Conservation (phyloP, 2,329 filamentous ascomycete species). For the Neoscytalidium dimidiatum region DNA sequence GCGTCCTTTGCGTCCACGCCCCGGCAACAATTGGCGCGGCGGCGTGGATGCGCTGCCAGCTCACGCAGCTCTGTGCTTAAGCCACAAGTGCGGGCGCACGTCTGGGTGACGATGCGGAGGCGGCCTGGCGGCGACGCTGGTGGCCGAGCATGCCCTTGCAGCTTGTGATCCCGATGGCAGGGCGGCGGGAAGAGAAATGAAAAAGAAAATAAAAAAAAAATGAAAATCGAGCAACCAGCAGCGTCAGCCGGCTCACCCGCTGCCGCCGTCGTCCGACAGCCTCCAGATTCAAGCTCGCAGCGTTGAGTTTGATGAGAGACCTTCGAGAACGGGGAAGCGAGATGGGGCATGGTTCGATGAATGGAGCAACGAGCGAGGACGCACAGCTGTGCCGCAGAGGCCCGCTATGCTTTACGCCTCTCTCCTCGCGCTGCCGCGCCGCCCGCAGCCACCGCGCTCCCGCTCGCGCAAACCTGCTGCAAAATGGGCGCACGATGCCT, state of each 20-base stretch:
- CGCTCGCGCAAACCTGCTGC: neutral
- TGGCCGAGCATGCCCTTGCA: slow-evolving; percentile 23
- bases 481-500: neutral
- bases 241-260: neutral
- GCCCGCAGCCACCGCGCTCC: neutral
- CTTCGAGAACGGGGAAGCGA: slow-evolving; percentile 12
- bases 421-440: neutral
- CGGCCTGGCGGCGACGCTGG: slow-evolving; percentile 20
- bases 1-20: slow-evolving; percentile 5
- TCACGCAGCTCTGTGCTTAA: slow-evolving; percentile 12
- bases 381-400: slow-evolving; percentile 3
- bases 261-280: neutral
- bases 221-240: neutral
- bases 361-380: neutral
- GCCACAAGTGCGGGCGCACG: slow-evolving; percentile 2
- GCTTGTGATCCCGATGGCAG: slow-evolving; percentile 27
- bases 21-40: slow-evolving; percentile 15
- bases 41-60: slow-evolving; percentile 8
- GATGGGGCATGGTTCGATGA: slow-evolving; percentile 4
- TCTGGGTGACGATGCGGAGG: slow-evolving; percentile 20
- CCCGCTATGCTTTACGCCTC: slow-evolving; percentile 6
- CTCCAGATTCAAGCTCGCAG: neutral
- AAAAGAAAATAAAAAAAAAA: neutral
- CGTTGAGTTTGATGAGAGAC: neutral
- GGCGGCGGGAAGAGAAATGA: slow-evolving; percentile 27